Conservation (phyloP, 805 yeast species). For the Candida xyloterini region DNA sequence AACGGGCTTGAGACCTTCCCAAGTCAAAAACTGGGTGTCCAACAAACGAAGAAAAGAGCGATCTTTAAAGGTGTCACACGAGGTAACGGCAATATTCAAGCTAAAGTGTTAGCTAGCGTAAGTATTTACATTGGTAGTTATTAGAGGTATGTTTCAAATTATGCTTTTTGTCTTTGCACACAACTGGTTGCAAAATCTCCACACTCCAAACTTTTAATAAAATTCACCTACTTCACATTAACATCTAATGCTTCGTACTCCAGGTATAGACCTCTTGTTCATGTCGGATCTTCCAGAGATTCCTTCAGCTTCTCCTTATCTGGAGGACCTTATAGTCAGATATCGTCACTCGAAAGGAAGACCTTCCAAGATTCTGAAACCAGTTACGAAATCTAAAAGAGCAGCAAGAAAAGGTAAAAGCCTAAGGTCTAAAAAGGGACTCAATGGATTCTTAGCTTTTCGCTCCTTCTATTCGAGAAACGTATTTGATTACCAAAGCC, state of each 20-base stretch:
- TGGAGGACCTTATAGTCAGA: constrained; percentile 2
- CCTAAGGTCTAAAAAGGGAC: constrained; percentile 3
- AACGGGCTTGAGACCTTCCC: constrained; percentile 17
- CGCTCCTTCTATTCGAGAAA: constrained; percentile 16
- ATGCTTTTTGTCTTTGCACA: constrained; percentile 2
- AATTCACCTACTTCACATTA: neutral
- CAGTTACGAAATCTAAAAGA: neutral
- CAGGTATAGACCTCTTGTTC: constrained; percentile 1
- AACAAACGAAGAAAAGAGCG: constrained; percentile 17
- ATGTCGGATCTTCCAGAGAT: constrained; percentile 9
- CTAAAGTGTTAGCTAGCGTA: neutral
- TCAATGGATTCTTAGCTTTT: constrained; percentile 22
- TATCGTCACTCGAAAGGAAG: neutral
- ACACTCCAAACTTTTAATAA: neutral
- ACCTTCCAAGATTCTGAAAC: neutral
- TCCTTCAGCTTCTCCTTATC: constrained; percentile 9
- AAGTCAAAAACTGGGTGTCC: constrained; percentile 23
- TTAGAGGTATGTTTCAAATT: constrained; percentile 1
- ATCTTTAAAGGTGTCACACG: constrained; percentile 8
- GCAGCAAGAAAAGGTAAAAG: neutral
- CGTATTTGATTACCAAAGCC: constrained; percentile 9
- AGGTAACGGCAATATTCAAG: constrained; percentile 8
- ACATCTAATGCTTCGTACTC: neutral
- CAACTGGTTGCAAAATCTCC: neutral
- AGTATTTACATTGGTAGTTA: neutral